These are phyloP conservation scores for Penicillium soppii DNA, from an alignment of 495 filamentous ascomycete species.

Conservation along the genomic window DNA sequence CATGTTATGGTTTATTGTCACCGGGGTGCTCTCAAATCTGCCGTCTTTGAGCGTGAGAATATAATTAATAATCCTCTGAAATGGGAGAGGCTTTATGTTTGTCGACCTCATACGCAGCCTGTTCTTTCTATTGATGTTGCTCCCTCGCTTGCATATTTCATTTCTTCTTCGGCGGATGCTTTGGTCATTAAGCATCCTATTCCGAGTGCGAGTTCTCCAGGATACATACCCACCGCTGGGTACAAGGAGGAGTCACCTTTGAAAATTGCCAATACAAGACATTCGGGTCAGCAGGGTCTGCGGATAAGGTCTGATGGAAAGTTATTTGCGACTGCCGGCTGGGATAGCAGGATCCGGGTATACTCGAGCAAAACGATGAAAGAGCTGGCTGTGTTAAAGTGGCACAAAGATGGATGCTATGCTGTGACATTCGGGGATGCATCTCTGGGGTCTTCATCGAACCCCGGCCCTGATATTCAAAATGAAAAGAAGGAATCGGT, in stretches of 20 bases:
- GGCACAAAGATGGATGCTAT: constrained; percentile 91
- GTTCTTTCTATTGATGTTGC: constrained; percentile 74
- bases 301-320: constrained; percentile 75
- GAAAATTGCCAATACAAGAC: constrained; percentile 71
- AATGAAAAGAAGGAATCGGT: background rate
- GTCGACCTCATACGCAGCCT: constrained; percentile 75
- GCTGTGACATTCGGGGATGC: constrained; percentile 74
- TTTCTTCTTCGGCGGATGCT: constrained; percentile 84
- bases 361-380: constrained; percentile 80
- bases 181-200: constrained; percentile 63
- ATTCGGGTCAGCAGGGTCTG: constrained; percentile 85
- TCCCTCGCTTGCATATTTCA: constrained; percentile 58
- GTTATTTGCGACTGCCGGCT: constrained; percentile 89
- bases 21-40: constrained; percentile 21
- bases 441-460: too few relatives aligned
- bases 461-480: background rate
- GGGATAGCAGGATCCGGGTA: constrained; percentile 79
- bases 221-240: constrained; percentile 8
- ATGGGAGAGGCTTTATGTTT: constrained; percentile 66
- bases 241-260: constrained; percentile 42
- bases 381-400: constrained; percentile 91
- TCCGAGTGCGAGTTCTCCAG: constrained; percentile 23
- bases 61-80: constrained; percentile 26
- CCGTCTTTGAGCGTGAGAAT: constrained; percentile 7
- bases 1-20: constrained; percentile 59